phyloP scores from a whole-genome alignment of 106 monocot genomes.

The Xerophyta viscosa region DNA sequence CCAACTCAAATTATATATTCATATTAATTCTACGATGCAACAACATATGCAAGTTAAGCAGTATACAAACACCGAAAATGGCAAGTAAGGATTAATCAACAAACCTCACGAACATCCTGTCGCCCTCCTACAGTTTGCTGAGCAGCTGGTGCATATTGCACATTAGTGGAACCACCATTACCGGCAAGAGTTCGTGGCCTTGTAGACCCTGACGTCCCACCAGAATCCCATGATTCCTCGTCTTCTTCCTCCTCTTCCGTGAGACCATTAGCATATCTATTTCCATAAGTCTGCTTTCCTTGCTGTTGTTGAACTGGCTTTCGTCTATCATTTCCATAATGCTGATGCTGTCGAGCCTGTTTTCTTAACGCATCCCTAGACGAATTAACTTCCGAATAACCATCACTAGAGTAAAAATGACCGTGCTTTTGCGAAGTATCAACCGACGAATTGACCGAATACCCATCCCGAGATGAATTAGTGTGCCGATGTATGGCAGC shows the following conservation, averaged over 20 bases:
- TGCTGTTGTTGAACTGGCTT: slow-evolving; percentile 12
- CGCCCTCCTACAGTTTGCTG: slow-evolving; percentile 7
- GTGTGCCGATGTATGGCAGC: background rate
- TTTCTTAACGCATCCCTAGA: background rate
- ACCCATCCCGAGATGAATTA: slow-evolving; percentile 56
- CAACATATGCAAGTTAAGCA: background rate
- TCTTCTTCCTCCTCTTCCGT: slow-evolving; percentile 61
- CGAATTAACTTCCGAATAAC: background rate
- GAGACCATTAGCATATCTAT: slow-evolving; percentile 25
- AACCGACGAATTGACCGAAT: slow-evolving; percentile 69
- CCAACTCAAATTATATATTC: no score
- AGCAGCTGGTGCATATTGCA: slow-evolving; percentile 12
- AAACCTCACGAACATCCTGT: slow-evolving; percentile 4
- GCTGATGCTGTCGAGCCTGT: background rate
- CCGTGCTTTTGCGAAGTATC: slow-evolving; percentile 21
- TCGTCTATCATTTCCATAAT: slow-evolving; percentile 14
- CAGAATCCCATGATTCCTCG: slow-evolving; percentile 47
- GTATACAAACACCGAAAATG: background rate
- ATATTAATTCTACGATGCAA: no score
- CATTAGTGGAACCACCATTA: background rate
- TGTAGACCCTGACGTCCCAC: slow-evolving; percentile 42
- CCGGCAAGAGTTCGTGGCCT: slow-evolving; percentile 2
- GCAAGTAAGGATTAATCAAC: background rate
- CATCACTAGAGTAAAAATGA: background rate
- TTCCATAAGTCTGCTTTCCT: slow-evolving; percentile 19